Conservation (phyloP, 768 basidiomycete species). For the Gloeopeniophorella convolvens region DNA sequence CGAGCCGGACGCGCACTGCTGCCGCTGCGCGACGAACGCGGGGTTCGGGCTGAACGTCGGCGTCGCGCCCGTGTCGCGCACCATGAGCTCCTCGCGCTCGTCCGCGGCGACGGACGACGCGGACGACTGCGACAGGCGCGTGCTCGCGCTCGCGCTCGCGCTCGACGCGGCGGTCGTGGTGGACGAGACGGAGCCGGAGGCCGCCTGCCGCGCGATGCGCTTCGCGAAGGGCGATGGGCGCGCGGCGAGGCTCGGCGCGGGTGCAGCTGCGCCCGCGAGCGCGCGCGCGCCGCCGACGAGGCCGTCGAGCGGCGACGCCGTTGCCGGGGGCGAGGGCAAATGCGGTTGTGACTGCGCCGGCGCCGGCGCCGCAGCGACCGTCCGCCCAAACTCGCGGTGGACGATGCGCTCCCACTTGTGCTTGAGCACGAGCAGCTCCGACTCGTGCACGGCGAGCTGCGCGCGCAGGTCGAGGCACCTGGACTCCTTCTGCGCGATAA, state of each 20-base stretch:
- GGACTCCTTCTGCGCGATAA: conserved; percentile 83
- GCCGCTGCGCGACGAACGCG: not conserved
- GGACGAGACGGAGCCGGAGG: conserved; percentile 17
- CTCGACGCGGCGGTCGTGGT: conserved; percentile 25
- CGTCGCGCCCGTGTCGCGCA: conserved; percentile 44
- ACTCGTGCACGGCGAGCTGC: conserved; percentile 66
- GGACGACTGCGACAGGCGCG: conserved; percentile 41
- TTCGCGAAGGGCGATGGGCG: conserved; percentile 15
- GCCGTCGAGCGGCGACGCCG: conserved; percentile 44
- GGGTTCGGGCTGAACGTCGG: conserved; percentile 33
- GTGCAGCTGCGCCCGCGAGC: conserved; percentile 40
- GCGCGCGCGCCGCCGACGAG: conserved; percentile 64
- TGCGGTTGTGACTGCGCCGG: conserved; percentile 6
- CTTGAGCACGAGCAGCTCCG: conserved; percentile 68
- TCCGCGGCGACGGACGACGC: conserved; percentile 36
- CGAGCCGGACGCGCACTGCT: not conserved
- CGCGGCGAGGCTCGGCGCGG: conserved; percentile 18
- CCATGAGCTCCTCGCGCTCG: conserved; percentile 33
- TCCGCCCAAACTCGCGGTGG: conserved; percentile 45
- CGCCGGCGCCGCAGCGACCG: conserved; percentile 21
- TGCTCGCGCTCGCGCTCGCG: conserved; percentile 26
- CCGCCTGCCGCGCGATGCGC: conserved; percentile 10
- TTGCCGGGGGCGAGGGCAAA: conserved; percentile 18
- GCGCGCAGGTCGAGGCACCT: conserved; percentile 76
- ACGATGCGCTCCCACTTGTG: conserved; percentile 81